phyloP scores from a whole-genome alignment of 768 basidiomycete genomes.

The Udeniomyces megalosporus region DNA sequence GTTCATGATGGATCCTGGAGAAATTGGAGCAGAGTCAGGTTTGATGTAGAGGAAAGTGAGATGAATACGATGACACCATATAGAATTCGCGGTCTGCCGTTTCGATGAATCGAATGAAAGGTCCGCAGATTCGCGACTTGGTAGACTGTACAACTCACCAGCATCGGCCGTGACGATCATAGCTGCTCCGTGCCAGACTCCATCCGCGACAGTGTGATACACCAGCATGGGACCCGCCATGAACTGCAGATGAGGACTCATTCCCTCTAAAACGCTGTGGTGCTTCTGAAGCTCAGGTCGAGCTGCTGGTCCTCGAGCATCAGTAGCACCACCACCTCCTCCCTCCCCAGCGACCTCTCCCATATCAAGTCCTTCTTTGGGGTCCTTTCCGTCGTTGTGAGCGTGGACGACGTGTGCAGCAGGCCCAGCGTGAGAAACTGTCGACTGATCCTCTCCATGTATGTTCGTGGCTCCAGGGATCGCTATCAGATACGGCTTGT shows the following conservation, averaged over 20 bases:
- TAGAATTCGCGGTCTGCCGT: no score
- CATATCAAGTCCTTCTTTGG: background rate
- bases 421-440: conserved; percentile 3
- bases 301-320: background rate
- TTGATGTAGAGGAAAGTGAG: no score
- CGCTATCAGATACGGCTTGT: background rate
- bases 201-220: conserved; percentile 70
- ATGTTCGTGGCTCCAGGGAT: conserved; percentile 5
- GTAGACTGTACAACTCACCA: conserved; percentile 1
- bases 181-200: conserved; percentile 70
- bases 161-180: conserved; percentile 49
- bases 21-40: no score
- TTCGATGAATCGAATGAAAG: no score
- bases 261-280: conserved; percentile 3
- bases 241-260: conserved; percentile 14
- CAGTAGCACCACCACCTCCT: background rate
- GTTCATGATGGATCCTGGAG: conserved; percentile 20
- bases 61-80: no score
- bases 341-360: background rate
- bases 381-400: background rate
- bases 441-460: background rate
- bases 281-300: conserved; percentile 1
- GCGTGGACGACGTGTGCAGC: background rate
- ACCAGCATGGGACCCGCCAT: conserved; percentile 39
- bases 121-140: no score